A percentile compares a stretch with the other conserved stretches of the same genome.
Conservation (phyloP, 2,329 filamentous ascomycete species). For the Aspergillus melleus region DNA sequence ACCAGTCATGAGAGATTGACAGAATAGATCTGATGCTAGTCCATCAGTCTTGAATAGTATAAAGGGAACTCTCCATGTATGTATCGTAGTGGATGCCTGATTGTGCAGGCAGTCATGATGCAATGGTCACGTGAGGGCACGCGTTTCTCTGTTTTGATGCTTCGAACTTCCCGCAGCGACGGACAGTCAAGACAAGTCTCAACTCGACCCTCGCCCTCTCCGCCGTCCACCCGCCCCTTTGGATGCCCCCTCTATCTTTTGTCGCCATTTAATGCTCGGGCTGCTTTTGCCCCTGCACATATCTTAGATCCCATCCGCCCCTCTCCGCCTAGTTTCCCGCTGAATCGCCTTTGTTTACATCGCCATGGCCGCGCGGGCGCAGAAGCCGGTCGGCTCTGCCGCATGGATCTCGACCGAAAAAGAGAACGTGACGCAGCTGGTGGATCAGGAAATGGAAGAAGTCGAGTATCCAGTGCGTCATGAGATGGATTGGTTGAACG, state of each 20-base stretch:
- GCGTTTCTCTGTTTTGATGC: slow-evolving; percentile 22
- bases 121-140: slow-evolving; percentile 20
- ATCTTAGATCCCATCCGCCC: neutral
- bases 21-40: no score
- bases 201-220: slow-evolving; percentile 8
- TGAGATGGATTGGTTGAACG: slow-evolving; percentile 96
- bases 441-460: slow-evolving; percentile 83
- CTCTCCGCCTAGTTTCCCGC: neutral
- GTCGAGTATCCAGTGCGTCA: slow-evolving; percentile 89
- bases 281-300: slow-evolving; percentile 4
- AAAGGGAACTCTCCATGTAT: no score
- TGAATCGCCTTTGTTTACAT: slow-evolving; percentile 39
- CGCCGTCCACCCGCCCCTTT: slow-evolving; percentile 8
- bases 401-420: slow-evolving; percentile 87
- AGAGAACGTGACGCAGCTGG: slow-evolving; percentile 71
- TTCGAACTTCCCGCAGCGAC: slow-evolving; percentile 16
- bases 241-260: slow-evolving; percentile 11
- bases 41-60: no score
- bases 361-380: slow-evolving; percentile 42
- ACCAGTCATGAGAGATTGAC: no score
- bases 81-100: slow-evolving; percentile 1
- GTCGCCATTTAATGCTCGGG: slow-evolving; percentile 2
- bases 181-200: neutral
- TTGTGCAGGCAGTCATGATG: slow-evolving; percentile 7
- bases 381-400: slow-evolving; percentile 69